Base-by-base conservation (phyloP, 345 rosid species). In the Hirschfeldia incana region DNA sequence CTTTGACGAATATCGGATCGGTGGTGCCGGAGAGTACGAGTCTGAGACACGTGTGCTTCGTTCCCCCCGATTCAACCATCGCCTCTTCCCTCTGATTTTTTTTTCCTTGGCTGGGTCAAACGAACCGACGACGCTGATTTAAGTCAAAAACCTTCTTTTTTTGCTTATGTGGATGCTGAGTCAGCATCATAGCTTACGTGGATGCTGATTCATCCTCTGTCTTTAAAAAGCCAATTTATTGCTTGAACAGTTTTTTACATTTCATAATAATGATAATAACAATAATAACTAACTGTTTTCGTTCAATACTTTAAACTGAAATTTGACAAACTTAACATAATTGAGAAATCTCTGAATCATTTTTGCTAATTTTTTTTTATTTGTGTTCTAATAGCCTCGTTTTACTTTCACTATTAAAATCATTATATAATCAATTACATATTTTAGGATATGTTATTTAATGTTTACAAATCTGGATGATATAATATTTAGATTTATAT, bases 31-130 rank as follows among this genome's bases (percentile, higher is more conserved):
- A 55, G 67, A 84, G 73, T 58, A 83, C 82, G 0, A 94, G 94
- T 76, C 89, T 87, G 58, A 94, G 85, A 83, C 98, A 94, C 1
- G 92, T 83, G 77, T 91, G 91, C 70, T 90, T 87, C 8, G 86
- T 32, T 53, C 58, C 32, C 73, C 76, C 83, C 42, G 73, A 30
- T 59, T 70, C 86, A 64, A 32, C 83, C 86, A 80, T 84, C 72
- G 69, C 62, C 53, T 2, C 53, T 2, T 42, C 55, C 15, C 4
- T 49, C 55, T 49, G 5, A 12, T 44, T 12, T 39, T 11, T 12
- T 12, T 42, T 44, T 44, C 12, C 12, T 44, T 44, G 4, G n/a
- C 21, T 21, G n/a, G 17, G 57, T 51, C 57, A 5, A 51, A 4
- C 21, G 21, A 51, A 2, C 1, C 57, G 57, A 51, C 57, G 21